Evolutionary conservation across 139 green algal genomes (phyloP), one percentile per base, ranked within the genome.

Genomic region (Auxenochlorella pyrenoidosa): DNA sequence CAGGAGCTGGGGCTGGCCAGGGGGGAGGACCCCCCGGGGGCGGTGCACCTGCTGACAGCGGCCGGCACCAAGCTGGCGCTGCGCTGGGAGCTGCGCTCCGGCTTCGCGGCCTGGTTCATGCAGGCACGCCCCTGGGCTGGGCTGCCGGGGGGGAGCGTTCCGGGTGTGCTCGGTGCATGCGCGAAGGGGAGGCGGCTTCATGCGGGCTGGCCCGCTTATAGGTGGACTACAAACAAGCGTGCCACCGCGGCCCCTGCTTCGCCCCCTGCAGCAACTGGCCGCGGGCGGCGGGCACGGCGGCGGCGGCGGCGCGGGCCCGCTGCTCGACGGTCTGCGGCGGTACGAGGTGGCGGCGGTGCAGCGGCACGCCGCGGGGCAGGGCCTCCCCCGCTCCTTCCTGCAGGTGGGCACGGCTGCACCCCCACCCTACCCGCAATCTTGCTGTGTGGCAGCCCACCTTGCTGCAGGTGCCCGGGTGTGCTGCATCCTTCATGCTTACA

Each of bases 91-190:
- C 79, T 96, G 82, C 89, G 95, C 58, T 76, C 80, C 43, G 91
- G 94, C 44, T 96, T 97, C 87, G 94, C 90, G 21, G 80, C 85
- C 38, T 97, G 95, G 95, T 92, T 95, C 26, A 90, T 91, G 43
- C 86, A 24, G 54, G 54, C 22, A 24, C 47, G 47, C 8, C 47
- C 10, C 47, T 10, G 10, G 10, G 47, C 47, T 54, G 47, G 47
- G 47, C 47, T n/a, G n/a, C n/a, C n/a, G n/a, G 47, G 47, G 6
- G 54, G 54, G 54, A 28, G 18, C 3, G 2, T 24, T 63, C 15
- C 8, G 47, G 12, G 6, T 58, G 47, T 58, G 47, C 13, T 63
- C 16, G 18, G 54, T 63, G 15, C 18, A 24, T 63, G 54, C 10
- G 18, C 22, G 54, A 22, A 63, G 54, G 54, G 54, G 2, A 2